Base-by-base conservation (phyloP, 805 yeast genomes). In the Kodamaea hsintzibuensis region DNA sequence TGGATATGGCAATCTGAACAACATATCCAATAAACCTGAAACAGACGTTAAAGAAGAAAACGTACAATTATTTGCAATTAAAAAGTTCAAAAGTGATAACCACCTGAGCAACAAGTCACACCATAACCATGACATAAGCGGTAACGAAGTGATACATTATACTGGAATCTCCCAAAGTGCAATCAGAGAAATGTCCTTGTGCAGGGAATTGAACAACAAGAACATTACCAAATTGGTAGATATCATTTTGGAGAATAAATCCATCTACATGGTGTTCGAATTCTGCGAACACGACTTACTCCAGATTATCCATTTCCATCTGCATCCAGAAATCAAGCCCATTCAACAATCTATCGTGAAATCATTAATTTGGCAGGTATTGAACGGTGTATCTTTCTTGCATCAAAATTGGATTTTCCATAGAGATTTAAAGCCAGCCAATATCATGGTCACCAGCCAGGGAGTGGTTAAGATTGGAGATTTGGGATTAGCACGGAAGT, bases 321-420 rank as follows among this genome's bases (percentile, higher is more conserved):
- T 96, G 17, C 98, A 91, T 65, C 96, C 97, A 0, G 96, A 90
- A 50, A 76, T 85, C 35, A 82, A 83, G 58, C 83, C 86, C 10
- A 89, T 95, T 7, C 96, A 97, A 0, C 88, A 86, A 55, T 71
- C 81, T 45, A 88, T 91, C 47, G 76, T 92, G 19, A 91, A 92
- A 64, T 88, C 96, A 1, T 86, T 92, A 25, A 80, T 91, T 69
- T 91, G 95, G 91, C 99, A 95, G 72, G 86, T 96, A 3, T 69
- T 95, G 25, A 89, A 89, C 62, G 99, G 99, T 3, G 92, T 95
- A 1, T 84, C 91, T 0, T 95, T 86, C 65, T 71, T 95, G 43
- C 99, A 95, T 70, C 93, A 91, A 68, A 93, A 95, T 70, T 95
- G 99, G 98, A 85, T 95, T 2, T 75, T 95, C 49, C 99, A 95